These are phyloP conservation scores for Talaromyces pinophilus DNA, from an alignment of 2,329 filamentous ascomycete species.

Conservation along the genomic window DNA sequence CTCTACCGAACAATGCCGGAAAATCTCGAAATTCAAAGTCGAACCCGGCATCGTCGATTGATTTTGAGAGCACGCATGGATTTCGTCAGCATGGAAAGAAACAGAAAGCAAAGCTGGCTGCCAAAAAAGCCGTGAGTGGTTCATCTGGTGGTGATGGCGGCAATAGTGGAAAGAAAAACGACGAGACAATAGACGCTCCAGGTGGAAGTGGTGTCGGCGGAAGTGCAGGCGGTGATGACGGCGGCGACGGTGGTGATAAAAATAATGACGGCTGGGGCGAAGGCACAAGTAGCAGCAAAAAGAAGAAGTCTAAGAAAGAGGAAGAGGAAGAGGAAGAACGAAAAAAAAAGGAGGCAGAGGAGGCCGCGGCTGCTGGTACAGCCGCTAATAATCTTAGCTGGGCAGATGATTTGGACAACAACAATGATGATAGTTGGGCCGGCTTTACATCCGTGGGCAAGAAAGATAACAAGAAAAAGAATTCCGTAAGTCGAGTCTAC, in stretches of 20 bases:
- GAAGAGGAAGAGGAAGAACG: constrained; percentile 33
- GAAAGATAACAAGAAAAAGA: constrained; percentile 60
- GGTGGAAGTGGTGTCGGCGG: constrained; percentile 34
- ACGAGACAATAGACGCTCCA: constrained; percentile 36
- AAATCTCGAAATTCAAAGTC: constrained; percentile 23
- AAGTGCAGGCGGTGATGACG: constrained; percentile 34
- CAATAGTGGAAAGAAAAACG: constrained; percentile 32
- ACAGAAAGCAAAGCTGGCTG: constrained; percentile 33
- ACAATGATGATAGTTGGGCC: constrained; percentile 55
- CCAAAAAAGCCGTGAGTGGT: constrained; percentile 24
- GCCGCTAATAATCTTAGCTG: constrained; percentile 43
- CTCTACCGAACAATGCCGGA: constrained; percentile 20
- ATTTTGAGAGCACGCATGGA: constrained; percentile 25
- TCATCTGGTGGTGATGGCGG: constrained; percentile 32
- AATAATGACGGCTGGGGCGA: constrained; percentile 45
- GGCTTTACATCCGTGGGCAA: constrained; percentile 53
- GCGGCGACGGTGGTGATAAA: constrained; percentile 42
- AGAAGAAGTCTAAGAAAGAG: constrained; percentile 36
- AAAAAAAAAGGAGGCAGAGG: constrained; percentile 30
- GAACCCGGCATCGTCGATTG: constrained; percentile 21
- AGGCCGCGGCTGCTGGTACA: constrained; percentile 38
- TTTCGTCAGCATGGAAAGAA: constrained; percentile 36
- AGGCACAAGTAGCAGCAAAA: constrained; percentile 39
- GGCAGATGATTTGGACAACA: constrained; percentile 45
- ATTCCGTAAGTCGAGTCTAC: constrained; percentile 49